A percentile compares a stretch with the other conserved stretches of the same genome.
These are phyloP conservation scores for Puccinia horiana DNA, from an alignment of 1,284 basidiomycete genomes.

Conservation along the genomic window DNA sequence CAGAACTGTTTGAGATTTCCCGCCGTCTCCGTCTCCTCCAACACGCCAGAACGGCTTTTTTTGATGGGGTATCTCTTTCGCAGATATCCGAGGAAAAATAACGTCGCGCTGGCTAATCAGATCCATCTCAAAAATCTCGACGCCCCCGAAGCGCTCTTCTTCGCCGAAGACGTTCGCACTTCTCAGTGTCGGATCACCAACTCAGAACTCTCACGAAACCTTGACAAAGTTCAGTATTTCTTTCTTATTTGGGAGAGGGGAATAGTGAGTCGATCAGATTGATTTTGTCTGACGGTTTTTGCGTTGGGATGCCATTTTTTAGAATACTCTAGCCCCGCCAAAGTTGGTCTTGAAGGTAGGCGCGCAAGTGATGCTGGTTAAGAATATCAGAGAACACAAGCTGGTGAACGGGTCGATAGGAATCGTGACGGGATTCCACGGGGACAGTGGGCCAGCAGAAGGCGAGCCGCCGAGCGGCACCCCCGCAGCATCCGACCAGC, in stretches of 20 bases:
- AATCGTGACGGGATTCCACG: slow-evolving; percentile 68
- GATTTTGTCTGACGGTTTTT: slow-evolving; percentile 25
- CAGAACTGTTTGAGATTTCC: slow-evolving; percentile 54
- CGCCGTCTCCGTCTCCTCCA: neutral
- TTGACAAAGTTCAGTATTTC: slow-evolving; percentile 67
- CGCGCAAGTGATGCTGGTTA: slow-evolving; percentile 72
- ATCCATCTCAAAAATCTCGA: slow-evolving; percentile 64
- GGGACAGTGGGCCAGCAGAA: slow-evolving; percentile 56
- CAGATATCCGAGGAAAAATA: slow-evolving; percentile 78
- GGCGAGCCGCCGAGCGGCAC: slow-evolving; percentile 38
- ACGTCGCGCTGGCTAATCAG: slow-evolving; percentile 74
- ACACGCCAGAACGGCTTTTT: neutral
- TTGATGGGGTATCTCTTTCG: neutral
- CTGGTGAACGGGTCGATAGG: slow-evolving; percentile 84
- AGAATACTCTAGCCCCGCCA: slow-evolving; percentile 58
- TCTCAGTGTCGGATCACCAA: neutral
- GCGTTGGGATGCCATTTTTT: slow-evolving; percentile 30
- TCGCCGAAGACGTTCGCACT: neutral
- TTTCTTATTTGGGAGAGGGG: slow-evolving; percentile 29
- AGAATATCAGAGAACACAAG: slow-evolving; percentile 68
- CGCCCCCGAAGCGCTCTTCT: slow-evolving; percentile 55
- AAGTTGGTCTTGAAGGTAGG: slow-evolving; percentile 68
- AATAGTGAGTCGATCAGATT: slow-evolving; percentile 46
- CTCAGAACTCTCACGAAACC: slow-evolving; percentile 66
- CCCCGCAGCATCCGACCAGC: slow-evolving; percentile 50